These are phyloP conservation scores for Ustulina deusta DNA, from an alignment of 2,329 filamentous ascomycete genomes.

Conservation along the genomic window DNA sequence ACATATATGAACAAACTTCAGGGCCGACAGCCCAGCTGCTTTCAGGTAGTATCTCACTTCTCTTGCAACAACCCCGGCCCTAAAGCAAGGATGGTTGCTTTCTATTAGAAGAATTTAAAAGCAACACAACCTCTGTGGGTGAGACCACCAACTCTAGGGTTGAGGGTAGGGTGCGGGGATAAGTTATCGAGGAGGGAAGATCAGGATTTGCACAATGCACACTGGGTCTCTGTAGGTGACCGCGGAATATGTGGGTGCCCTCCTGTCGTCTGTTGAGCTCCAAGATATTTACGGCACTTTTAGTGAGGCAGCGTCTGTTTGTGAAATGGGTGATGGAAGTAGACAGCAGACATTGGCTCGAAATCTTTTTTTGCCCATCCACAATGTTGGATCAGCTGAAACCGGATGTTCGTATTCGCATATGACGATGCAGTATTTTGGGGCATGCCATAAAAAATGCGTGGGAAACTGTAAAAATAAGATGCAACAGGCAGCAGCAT, in stretches of 20 bases:
- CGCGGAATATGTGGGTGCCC: slow-evolving; percentile 1
- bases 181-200: slow-evolving; percentile 1
- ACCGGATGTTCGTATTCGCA: slow-evolving; percentile 29
- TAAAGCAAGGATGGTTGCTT: slow-evolving; percentile 9
- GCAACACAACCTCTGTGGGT: slow-evolving; percentile 4
- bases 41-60: slow-evolving; percentile 3
- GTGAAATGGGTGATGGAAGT: background rate
- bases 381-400: slow-evolving; percentile 19
- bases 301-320: slow-evolving; percentile 8
- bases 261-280: slow-evolving; percentile 23
- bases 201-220: slow-evolving; percentile 5
- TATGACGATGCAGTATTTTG: slow-evolving; percentile 27
- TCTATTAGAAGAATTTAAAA: slow-evolving; percentile 1
- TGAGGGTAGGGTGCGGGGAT: slow-evolving; percentile 4
- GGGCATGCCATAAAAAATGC: slow-evolving; percentile 16
- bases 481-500: slow-evolving; percentile 27
- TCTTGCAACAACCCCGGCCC: background rate
- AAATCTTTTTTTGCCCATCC: slow-evolving; percentile 21
- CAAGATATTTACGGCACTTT: slow-evolving; percentile 15
- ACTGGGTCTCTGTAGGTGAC: slow-evolving; percentile 1
- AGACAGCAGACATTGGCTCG: slow-evolving; percentile 12
- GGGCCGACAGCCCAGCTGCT: slow-evolving; percentile 2
- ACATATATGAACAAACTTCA: slow-evolving; percentile 16
- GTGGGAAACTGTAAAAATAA: slow-evolving; percentile 24
- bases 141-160: background rate